Evolutionary conservation across 306 rosid genomes (phyloP).

Genomic region (Malus fusca): DNA sequence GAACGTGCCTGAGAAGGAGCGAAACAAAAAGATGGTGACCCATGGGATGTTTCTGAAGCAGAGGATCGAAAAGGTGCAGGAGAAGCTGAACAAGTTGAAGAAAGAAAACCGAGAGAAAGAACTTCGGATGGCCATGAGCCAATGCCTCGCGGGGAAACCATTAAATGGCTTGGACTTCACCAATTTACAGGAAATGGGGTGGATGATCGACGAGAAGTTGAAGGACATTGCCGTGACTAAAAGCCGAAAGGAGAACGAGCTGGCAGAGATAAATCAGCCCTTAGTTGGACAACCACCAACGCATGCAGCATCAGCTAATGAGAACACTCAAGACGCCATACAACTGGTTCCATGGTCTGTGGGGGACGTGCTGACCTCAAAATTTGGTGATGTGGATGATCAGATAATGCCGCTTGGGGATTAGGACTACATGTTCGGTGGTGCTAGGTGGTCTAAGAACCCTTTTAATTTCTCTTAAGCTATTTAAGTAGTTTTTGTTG

Average conservation of each 20-base stretch:
- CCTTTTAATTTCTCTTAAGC: too few relatives aligned
- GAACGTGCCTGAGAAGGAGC: slow-evolving; percentile 27
- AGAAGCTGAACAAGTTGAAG: slow-evolving; percentile 17
- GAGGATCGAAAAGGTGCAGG: slow-evolving; percentile 12
- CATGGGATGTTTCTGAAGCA: slow-evolving; percentile 23
- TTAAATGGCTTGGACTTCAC: slow-evolving; percentile 10
- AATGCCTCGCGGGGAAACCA: not conserved
- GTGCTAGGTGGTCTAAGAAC: too few relatives aligned
- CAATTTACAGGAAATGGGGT: slow-evolving; percentile 25
- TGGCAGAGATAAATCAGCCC: too few relatives aligned
- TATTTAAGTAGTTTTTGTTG: too few relatives aligned
- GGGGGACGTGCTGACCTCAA: too few relatives aligned
- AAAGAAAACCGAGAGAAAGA: slow-evolving; percentile 21
- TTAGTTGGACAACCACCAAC: too few relatives aligned
- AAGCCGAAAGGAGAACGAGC: not conserved
- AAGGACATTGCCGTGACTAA: slow-evolving; percentile 9
- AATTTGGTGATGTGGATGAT: too few relatives aligned
- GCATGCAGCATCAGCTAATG: too few relatives aligned
- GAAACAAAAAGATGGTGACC: slow-evolving; percentile 25
- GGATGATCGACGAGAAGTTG: slow-evolving; percentile 20
- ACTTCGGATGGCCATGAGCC: slow-evolving; percentile 14
- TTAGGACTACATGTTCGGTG: too few relatives aligned
- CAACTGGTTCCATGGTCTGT: too few relatives aligned
- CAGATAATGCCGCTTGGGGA: too few relatives aligned
- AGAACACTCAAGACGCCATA: too few relatives aligned